These are phyloP conservation scores for Blastobotrys capitulatus DNA, from an alignment of 1,139 yeast genomes.

Conservation along the genomic window DNA sequence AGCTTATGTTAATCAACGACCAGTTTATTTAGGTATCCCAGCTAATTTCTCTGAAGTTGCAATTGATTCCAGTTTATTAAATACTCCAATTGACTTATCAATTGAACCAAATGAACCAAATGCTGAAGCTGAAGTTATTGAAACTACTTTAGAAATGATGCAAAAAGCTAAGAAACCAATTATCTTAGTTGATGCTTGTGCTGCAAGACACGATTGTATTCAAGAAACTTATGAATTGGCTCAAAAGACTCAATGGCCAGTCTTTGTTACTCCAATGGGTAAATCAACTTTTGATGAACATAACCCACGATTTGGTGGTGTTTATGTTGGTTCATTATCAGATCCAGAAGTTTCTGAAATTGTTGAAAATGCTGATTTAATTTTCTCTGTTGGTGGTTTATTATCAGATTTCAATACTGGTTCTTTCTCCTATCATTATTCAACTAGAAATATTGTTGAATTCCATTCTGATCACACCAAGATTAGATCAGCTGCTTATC, in stretches of 20 bases:
- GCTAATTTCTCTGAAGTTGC: constrained; percentile 68
- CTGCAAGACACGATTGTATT: constrained; percentile 66
- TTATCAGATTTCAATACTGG: constrained; percentile 89
- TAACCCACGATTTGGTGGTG: constrained; percentile 77
- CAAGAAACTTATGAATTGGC: constrained; percentile 59
- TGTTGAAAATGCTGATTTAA: constrained; percentile 72
- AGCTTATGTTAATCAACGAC: constrained; percentile 70
- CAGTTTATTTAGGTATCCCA: constrained; percentile 79
- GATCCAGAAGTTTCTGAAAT: constrained; percentile 68
- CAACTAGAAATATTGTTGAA: constrained; percentile 75
- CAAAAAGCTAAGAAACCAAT: constrained; percentile 59
- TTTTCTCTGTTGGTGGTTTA: constrained; percentile 74
- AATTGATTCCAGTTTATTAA: constrained; percentile 52
- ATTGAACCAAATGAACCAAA: constrained; percentile 60
- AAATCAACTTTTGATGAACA: constrained; percentile 73
- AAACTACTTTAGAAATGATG: constrained; percentile 49
- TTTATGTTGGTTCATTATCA: constrained; percentile 76
- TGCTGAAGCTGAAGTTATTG: constrained; percentile 69
- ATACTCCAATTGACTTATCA: constrained; percentile 58
- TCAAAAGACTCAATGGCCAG: constrained; percentile 70
- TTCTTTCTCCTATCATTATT: constrained; percentile 76
- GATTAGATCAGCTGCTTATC: constrained; percentile 69
- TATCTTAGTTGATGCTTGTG: constrained; percentile 83
- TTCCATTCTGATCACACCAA: constrained; percentile 86
- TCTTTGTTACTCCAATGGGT: constrained; percentile 88